These are phyloP conservation scores for Aspergillus phoenicis DNA, from an alignment of 2,329 filamentous ascomycete species.

Conservation along the genomic window DNA sequence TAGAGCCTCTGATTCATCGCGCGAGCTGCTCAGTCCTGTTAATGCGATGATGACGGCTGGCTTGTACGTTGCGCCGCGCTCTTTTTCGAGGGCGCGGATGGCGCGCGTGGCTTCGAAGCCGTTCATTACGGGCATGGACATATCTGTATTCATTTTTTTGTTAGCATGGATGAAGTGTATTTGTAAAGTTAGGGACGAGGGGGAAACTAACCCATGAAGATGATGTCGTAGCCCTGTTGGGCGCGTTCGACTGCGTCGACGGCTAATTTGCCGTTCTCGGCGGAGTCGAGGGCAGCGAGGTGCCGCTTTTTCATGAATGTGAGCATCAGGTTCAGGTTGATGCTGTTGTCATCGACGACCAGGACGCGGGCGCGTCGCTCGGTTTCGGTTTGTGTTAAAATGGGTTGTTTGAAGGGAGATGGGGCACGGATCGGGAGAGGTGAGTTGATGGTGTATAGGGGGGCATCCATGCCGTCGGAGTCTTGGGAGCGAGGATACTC, in stretches of 20 bases:
- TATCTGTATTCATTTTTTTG: slow-evolving; percentile 30
- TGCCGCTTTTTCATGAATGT: slow-evolving; percentile 47
- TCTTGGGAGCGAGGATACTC: slow-evolving; percentile 6
- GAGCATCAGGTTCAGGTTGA: slow-evolving; percentile 49
- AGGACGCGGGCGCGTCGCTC: slow-evolving; percentile 36
- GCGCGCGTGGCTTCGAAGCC: slow-evolving; percentile 51
- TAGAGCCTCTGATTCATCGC: slow-evolving; percentile 48
- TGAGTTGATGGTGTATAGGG: slow-evolving; percentile 9
- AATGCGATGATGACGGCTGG: slow-evolving; percentile 49
- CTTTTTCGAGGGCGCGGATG: slow-evolving; percentile 48
- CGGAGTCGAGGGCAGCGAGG: slow-evolving; percentile 38
- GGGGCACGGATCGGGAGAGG: slow-evolving; percentile 10
- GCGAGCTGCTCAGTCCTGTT: slow-evolving; percentile 48
- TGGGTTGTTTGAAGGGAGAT: neutral
- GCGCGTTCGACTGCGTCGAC: slow-evolving; percentile 43
- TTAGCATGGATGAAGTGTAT: neutral
- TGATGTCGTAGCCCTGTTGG: slow-evolving; percentile 43
- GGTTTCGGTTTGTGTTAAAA: neutral
- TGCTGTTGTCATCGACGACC: slow-evolving; percentile 51
- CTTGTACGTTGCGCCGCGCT: slow-evolving; percentile 29
- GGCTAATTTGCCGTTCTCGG: slow-evolving; percentile 48
- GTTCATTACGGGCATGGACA: slow-evolving; percentile 54
- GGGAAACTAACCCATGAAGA: slow-evolving; percentile 45
- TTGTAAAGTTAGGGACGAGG: neutral
- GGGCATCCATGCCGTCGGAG: slow-evolving; percentile 9